Evolutionary conservation across 441 rosid genomes (phyloP).

Genomic region (Corymbia calophylla): DNA sequence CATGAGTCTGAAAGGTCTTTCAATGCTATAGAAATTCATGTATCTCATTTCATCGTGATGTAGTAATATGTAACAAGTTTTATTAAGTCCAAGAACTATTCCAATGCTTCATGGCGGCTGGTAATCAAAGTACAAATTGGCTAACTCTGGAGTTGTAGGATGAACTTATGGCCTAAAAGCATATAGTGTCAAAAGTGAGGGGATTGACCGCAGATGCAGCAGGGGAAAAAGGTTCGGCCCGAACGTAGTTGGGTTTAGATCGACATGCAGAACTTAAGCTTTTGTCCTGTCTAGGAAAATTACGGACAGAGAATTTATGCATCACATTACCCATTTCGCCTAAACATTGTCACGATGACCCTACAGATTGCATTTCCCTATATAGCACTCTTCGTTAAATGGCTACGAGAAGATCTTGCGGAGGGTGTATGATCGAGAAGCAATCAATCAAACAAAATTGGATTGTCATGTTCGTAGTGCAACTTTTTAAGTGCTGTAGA

Average conservation of each 20-base stretch:
- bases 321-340: not conserved
- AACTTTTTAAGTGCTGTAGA: not conserved
- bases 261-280: not conserved
- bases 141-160: not conserved
- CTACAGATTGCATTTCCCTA: not conserved
- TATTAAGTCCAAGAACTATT: not conserved
- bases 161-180: not conserved
- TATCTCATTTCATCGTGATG: not conserved
- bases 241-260: not conserved
- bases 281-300: not conserved
- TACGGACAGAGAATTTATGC: not conserved
- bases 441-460: not conserved
- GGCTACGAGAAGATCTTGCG: too few relatives aligned
- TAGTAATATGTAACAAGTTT: not conserved
- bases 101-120: not conserved
- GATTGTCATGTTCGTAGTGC: not conserved
- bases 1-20: not conserved
- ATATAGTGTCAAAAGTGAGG: not conserved
- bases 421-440: too few relatives aligned
- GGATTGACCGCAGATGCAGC: not conserved
- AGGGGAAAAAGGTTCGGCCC: not conserved
- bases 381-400: not conserved
- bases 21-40: not conserved
- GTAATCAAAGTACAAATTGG: not conserved
- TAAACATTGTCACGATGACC: not conserved